These are phyloP conservation scores for Penicillium janthinellum DNA, from an alignment of 2,329 filamentous ascomycete genomes.

Conservation along the genomic window DNA sequence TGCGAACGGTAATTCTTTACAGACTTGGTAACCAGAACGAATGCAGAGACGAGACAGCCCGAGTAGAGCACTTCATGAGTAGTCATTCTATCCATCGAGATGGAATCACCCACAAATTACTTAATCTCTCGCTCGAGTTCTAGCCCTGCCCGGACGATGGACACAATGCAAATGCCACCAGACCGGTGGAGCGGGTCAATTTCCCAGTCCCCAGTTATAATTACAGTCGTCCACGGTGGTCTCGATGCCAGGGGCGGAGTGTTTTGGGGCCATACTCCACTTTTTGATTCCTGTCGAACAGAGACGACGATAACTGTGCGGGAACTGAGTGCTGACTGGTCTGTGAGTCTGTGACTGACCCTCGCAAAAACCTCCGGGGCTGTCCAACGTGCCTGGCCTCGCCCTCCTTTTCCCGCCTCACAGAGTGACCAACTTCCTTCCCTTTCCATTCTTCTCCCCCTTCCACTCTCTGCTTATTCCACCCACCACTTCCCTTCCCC, in stretches of 20 bases:
- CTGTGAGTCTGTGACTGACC: too few species aligned
- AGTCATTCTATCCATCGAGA: background rate
- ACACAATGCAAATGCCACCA: background rate
- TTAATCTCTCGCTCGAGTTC: background rate
- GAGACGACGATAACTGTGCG: background rate
- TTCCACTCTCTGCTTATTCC: slow-evolving; percentile 12
- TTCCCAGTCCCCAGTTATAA: slow-evolving; percentile 1
- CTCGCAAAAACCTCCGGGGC: background rate
- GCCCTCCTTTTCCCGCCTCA: slow-evolving; percentile 5
- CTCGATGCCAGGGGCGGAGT: slow-evolving; percentile 27
- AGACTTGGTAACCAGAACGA: background rate
- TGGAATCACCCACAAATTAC: background rate
- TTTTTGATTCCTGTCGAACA: slow-evolving; percentile 6
- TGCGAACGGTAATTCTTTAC: background rate
- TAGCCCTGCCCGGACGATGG: background rate
- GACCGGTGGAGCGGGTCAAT: slow-evolving; percentile 1
- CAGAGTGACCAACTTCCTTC: slow-evolving; percentile 6
- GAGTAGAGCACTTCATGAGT: background rate
- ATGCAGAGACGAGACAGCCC: background rate
- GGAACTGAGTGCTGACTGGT: too few species aligned
- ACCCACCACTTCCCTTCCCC: background rate
- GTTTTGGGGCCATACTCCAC: slow-evolving; percentile 13
- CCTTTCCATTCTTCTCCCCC: slow-evolving; percentile 12
- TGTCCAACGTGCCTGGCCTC: background rate
- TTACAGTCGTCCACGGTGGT: slow-evolving; percentile 3